Percentiles rank a stretch among this genome's conserved stretches.
Evolutionary conservation across 495 filamentous ascomycete species (phyloP).

Genomic region (Parachaetomium inaequale): DNA sequence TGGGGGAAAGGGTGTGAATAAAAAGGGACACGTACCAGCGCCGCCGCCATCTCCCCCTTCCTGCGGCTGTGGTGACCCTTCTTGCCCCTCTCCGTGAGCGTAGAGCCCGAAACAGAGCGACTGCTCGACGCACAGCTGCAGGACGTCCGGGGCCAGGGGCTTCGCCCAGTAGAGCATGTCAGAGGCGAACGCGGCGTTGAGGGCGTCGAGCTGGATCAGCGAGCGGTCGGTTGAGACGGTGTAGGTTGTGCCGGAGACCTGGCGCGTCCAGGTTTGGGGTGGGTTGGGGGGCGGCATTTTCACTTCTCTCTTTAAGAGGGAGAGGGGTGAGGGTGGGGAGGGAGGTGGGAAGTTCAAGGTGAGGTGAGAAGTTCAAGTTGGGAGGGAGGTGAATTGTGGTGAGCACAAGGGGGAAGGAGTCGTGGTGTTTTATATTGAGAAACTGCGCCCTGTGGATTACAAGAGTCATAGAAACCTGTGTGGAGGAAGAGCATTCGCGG

Average conservation of each 20-base stretch:
- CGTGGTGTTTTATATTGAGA: not conserved
- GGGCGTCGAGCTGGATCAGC: slow-evolving; percentile 45
- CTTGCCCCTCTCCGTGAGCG: slow-evolving; percentile 27
- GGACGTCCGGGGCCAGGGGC: slow-evolving; percentile 34
- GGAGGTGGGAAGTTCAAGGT: no score
- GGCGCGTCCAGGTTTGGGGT: slow-evolving; percentile 17
- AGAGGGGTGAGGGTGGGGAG: no score
- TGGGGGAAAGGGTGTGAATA: not conserved
- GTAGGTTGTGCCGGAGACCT: slow-evolving; percentile 28
- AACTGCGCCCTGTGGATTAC: not conserved
- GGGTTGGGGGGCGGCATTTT: slow-evolving; percentile 9
- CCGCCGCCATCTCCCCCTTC: no score
- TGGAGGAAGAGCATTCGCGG: not conserved
- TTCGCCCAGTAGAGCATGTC: slow-evolving; percentile 57
- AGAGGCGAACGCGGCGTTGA: slow-evolving; percentile 50
- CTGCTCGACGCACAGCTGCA: slow-evolving; percentile 48
- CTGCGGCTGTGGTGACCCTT: no score
- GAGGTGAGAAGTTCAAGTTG: no score
- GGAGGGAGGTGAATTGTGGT: no score
- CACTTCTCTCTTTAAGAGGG: not conserved
- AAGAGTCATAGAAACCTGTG: not conserved
- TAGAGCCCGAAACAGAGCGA: slow-evolving; percentile 57
- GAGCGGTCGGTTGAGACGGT: slow-evolving; percentile 50
- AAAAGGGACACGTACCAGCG: no score
- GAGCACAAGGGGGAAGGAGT: not conserved